These are phyloP conservation scores for Paraphoma sp. DNA, from an alignment of 2,329 filamentous ascomycete genomes.

Conservation along the genomic window DNA sequence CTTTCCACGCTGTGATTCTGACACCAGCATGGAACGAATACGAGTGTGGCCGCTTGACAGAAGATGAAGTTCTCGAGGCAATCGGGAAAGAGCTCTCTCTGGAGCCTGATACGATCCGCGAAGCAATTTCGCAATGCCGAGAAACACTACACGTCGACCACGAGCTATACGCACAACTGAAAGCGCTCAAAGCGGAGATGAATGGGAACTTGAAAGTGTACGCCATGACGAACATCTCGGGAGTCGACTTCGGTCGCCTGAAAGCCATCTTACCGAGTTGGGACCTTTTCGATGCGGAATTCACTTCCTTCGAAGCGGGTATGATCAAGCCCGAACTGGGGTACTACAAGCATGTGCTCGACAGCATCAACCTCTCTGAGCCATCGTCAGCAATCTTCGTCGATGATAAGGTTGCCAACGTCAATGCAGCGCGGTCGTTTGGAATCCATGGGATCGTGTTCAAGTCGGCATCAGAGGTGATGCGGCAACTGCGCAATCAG, in stretches of 20 bases:
- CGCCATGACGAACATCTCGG: conserved; percentile 44
- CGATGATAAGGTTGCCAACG: conserved; percentile 32
- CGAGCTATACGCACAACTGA: conserved; percentile 26
- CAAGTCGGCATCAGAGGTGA: conserved; percentile 10
- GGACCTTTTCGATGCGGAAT: conserved; percentile 44
- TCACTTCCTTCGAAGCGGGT: conserved; percentile 41
- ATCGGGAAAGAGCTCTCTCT: conserved; percentile 31
- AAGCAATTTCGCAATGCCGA: conserved; percentile 38
- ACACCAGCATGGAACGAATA: conserved; percentile 36
- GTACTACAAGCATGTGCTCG: conserved; percentile 44
- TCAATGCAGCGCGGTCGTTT: conserved; percentile 18
- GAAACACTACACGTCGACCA: conserved; percentile 32
- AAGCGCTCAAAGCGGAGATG: conserved; percentile 15
- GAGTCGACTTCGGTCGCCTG: conserved; percentile 35
- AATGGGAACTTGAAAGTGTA: conserved; percentile 26
- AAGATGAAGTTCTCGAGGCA: conserved; percentile 20
- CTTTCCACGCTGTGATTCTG: conserved; percentile 30
- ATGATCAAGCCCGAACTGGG: conserved; percentile 44
- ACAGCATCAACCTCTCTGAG: conserved; percentile 14
- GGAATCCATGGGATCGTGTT: conserved; percentile 40
- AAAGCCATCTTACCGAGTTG: conserved; percentile 31
- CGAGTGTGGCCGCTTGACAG: conserved; percentile 31
- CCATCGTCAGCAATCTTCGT: conserved; percentile 32
- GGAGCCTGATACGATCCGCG: conserved; percentile 23
- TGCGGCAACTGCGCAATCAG: conserved; percentile 19